Base-by-base conservation (phyloP, 2,329 filamentous ascomycete species). In the Alternaria panax region DNA sequence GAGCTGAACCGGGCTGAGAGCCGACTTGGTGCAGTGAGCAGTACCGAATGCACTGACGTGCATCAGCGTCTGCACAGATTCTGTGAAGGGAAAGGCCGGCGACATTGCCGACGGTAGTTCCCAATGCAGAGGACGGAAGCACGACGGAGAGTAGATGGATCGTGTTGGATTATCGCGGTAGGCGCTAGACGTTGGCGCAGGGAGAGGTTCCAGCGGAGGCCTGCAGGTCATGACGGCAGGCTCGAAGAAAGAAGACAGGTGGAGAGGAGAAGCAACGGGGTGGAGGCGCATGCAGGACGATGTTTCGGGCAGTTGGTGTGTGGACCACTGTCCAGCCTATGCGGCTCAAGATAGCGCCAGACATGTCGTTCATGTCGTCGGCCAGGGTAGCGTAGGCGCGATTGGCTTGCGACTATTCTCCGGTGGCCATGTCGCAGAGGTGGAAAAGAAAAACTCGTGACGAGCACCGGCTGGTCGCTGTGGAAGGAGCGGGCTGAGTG, bases 201-300 rank as follows among this genome's bases (percentile, higher is more conserved):
- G 48, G 51, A 58, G 46, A 43, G 47, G 46, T 52, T 59, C 51
- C 51, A 48, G 51, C 24, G n/a, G 56, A 43, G 54, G 60, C 40
- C 53, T 56, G 55, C 59, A 61, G 46, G 46, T 60, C 57, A 57
- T 60, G 64, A 55, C 61, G 59, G 60, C 50, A 62, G 45, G 60
- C 59, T 66, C 60, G 62, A 65, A 62, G 54, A 64, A 66, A 67
- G 60, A 66, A 69, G 65, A 63, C 59, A 60, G 53, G 62, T 58
- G 60, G 55, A 54, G 62, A 45, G 66, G 63, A 65, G 63, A 63
- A 63, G 60, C 65, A 68, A 69, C 66, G 62, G 68, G 47, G 50
- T 59, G 60, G 63, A 43, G 73, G 72, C 73, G 69, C 59, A 68
- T 77, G 74, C 74, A 76, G 12, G 61, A 47, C 60, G 71, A 65